These are phyloP conservation scores for Clitocybe nebularis DNA, from an alignment of 1,284 basidiomycete species.

Conservation along the genomic window DNA sequence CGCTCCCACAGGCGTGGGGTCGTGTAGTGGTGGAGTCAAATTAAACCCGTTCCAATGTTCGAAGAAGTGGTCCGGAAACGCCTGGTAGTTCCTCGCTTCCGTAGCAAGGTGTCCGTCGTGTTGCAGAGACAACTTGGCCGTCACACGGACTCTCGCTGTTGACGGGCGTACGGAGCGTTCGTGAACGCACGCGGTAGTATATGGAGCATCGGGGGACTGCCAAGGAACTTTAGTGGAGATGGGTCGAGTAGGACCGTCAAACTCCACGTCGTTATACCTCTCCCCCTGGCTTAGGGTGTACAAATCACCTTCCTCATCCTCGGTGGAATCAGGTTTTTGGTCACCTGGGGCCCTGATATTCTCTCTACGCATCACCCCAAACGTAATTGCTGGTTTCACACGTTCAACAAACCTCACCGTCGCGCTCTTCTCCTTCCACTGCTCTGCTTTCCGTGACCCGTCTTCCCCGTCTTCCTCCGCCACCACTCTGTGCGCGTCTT, in stretches of 20 bases:
- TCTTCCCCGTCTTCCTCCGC: conserved; percentile 22
- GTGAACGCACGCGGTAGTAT: conserved; percentile 21
- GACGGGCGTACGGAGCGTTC: conserved; percentile 10
- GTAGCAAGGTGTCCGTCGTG: conserved; percentile 26
- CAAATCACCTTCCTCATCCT: conserved; percentile 1
- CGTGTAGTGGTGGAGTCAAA: conserved; percentile 33
- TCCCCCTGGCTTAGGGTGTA: conserved; percentile 5
- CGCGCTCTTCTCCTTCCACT: conserved; percentile 20
- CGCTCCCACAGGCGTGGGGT: conserved; percentile 42
- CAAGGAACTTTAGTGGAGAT: conserved; percentile 23
- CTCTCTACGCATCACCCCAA: too few species aligned
- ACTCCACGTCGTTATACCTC: conserved; percentile 9
- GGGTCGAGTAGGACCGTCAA: conserved; percentile 22
- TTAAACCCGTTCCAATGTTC: conserved; percentile 48
- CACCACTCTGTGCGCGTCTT: conserved; percentile 21
- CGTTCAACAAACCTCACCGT: conserved; percentile 7
- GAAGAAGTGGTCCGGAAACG: conserved; percentile 40
- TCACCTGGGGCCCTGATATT: conserved; percentile 4
- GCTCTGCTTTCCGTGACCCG: conserved; percentile 15
- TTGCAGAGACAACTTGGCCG: conserved; percentile 27
- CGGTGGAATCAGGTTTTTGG: conserved; percentile 3
- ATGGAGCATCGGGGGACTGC: conserved; percentile 19
- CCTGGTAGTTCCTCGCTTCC: conserved; percentile 41
- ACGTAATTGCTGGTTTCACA: conserved; percentile 1
- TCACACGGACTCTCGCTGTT: conserved; percentile 28